These are phyloP conservation scores for Trametes sanguinea DNA, from an alignment of 768 basidiomycete genomes.

Conservation along the genomic window DNA sequence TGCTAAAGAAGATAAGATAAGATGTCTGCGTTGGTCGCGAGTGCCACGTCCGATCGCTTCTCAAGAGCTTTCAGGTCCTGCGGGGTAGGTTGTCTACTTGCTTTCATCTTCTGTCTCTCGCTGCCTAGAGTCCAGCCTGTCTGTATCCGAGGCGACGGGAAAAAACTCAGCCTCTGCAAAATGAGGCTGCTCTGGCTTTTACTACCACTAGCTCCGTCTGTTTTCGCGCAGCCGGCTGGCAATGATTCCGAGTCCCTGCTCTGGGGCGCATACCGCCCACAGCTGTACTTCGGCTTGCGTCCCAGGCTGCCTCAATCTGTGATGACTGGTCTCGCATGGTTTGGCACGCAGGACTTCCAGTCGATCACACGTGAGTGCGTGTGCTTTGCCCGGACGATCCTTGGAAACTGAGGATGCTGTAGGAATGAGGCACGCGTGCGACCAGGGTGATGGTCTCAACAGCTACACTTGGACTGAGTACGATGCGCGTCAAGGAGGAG, in stretches of 20 bases:
- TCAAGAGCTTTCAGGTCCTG: not conserved
- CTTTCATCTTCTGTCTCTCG: not conserved
- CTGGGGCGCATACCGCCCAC: constrained; percentile 90
- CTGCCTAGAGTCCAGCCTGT: not conserved
- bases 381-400: not conserved
- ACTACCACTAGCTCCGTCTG: constrained; percentile 45
- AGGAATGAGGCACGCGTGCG: constrained; percentile 86
- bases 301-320: constrained; percentile 87
- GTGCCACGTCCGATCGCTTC: constrained; percentile 23
- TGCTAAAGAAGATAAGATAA: constrained; percentile 5
- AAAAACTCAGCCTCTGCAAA: not conserved
- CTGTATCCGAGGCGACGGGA: too few relatives aligned
- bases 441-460: constrained; percentile 80
- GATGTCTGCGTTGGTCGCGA: not conserved
- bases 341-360: constrained; percentile 83
- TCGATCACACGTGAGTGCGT: constrained; percentile 60
- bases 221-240: constrained; percentile 36
- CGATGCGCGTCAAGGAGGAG: constrained; percentile 82
- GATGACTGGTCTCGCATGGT: constrained; percentile 94
- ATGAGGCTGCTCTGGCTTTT: constrained; percentile 51
- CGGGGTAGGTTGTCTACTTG: not conserved
- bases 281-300: constrained; percentile 92
- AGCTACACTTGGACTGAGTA: constrained; percentile 88
- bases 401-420: not conserved
- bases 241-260: constrained; percentile 57